Conservation (phyloP, 2,329 filamentous ascomycete species). For the Fusarium lyarnte region DNA sequence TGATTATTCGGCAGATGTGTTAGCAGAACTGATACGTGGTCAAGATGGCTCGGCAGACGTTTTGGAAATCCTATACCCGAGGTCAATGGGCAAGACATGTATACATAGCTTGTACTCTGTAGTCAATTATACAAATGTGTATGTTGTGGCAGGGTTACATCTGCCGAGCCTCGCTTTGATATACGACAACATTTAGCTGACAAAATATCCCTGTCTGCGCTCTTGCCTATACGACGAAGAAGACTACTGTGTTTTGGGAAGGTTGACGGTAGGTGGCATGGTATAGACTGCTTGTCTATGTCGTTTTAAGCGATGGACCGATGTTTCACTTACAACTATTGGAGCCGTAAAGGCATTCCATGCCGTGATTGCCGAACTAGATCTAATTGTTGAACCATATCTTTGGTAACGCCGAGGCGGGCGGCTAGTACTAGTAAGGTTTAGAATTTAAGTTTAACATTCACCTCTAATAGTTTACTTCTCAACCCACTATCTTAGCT, state of each 20-base stretch:
- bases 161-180: neutral
- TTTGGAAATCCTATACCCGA: neutral
- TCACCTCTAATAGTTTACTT: neutral
- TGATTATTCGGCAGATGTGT: neutral
- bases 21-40: too few relatives aligned
- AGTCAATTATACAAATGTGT: rapidly evolving
- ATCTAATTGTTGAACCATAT: neutral
- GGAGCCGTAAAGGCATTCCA: neutral
- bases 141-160: neutral
- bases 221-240: neutral
- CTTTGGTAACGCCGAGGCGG: neutral
- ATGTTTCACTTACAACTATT: rapidly evolving
- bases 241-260: neutral
- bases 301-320: neutral
- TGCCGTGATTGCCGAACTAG: neutral
- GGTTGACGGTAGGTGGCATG: too few relatives aligned
- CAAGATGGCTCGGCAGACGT: neutral
- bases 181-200: neutral
- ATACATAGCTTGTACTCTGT: too few relatives aligned
- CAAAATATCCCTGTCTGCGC: too few relatives aligned
- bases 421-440: neutral
- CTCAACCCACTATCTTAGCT: too few relatives aligned
- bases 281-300: neutral
- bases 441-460: neutral
- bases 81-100: neutral